Evolutionary conservation across 1,139 yeast genomes (phyloP), one percentile per base, ranked within the genome.

Genomic region (Hemisphaericaspora lyxosophila): DNA sequence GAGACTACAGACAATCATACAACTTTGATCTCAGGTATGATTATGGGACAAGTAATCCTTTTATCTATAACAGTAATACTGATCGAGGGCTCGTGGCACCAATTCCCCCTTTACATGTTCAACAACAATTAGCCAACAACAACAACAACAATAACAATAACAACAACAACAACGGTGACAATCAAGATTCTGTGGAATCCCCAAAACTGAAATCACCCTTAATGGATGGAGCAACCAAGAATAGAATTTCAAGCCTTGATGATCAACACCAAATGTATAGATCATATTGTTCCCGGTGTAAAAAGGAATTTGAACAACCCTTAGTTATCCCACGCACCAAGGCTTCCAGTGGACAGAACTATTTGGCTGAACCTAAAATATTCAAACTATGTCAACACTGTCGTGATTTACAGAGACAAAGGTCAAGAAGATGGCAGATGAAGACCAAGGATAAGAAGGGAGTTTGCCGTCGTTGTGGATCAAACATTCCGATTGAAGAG

Each of bases 381-480:
- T 80, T 60, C 60, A 78, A 78, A 54, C 60, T 80, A 39, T 81
- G 87, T 51, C 75, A 73, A 31, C 85, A 79, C 51, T 81, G 87
- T 50, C 68, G 86, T 29, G 80, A 75, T 38, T 59, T 79, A 38
- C 87, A 81, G 54, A 60, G 86, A 37, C 80, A 78, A 52, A 58
- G 86, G 42, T 72, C 80, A 11, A 63, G 82, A 42, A 63, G 84
- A 43, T 80, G 86, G 86, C 85, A 80, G 50, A 64, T 67, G 53
- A 74, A 73, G 47, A 80, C 84, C 4, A 78, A 76, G 49, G 73
- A 72, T 47, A 80, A 76, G 49, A 69, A 65, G 22, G 85, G 85
- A 5, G 82, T 78, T 3, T 81, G 87, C 50, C 68, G 83, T 38
- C 60, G 87, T 34, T 81, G 87, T 62, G 86, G 84, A 8, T 58